These are phyloP conservation scores for Paraphoma sp. DNA, from an alignment of 2,329 filamentous ascomycete species.

Conservation along the genomic window DNA sequence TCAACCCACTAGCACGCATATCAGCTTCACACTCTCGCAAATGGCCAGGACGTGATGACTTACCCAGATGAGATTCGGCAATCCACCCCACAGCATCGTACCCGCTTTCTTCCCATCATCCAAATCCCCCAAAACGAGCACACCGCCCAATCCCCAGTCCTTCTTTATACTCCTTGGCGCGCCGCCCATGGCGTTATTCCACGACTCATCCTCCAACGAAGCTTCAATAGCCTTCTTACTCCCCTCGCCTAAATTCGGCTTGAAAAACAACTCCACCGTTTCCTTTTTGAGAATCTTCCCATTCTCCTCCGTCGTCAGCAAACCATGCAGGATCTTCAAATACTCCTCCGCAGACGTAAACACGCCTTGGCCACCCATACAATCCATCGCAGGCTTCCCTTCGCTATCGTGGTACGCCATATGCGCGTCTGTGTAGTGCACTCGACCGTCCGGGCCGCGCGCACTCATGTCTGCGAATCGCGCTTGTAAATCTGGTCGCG, in stretches of 20 bases:
- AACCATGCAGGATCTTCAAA: conserved; percentile 36
- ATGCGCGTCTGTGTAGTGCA: conserved; percentile 3
- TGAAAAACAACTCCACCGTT: conserved; percentile 38
- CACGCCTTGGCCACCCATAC: conserved; percentile 34
- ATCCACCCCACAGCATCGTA: conserved; percentile 43
- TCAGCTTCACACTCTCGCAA: conserved; percentile 1
- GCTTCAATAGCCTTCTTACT: conserved; percentile 33
- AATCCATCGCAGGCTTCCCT: conserved; percentile 24
- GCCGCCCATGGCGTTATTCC: conserved; percentile 34
- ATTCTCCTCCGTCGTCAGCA: conserved; percentile 34
- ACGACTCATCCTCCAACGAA: conserved; percentile 37
- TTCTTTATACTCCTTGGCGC: conserved; percentile 18
- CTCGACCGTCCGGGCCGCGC: conserved; percentile 24
- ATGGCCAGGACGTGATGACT: conserved; percentile 1
- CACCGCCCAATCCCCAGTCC: conserved; percentile 42
- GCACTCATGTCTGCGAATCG: conserved; percentile 37
- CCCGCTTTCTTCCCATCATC: conserved; percentile 31
- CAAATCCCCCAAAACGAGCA: conserved; percentile 29
- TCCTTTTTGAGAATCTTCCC: conserved; percentile 34
- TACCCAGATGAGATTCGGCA: conserved; percentile 44
- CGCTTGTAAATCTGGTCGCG: conserved; percentile 27
- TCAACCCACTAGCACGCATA: conserved; percentile 35
- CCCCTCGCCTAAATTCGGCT: conserved; percentile 33
- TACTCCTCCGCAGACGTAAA: conserved; percentile 33
- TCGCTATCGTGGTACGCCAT: conserved; percentile 22